Evolutionary conservation across 2,329 filamentous ascomycete genomes (phyloP), one percentile per base, ranked within the genome.

Genomic region (Didymella keratinophila): DNA sequence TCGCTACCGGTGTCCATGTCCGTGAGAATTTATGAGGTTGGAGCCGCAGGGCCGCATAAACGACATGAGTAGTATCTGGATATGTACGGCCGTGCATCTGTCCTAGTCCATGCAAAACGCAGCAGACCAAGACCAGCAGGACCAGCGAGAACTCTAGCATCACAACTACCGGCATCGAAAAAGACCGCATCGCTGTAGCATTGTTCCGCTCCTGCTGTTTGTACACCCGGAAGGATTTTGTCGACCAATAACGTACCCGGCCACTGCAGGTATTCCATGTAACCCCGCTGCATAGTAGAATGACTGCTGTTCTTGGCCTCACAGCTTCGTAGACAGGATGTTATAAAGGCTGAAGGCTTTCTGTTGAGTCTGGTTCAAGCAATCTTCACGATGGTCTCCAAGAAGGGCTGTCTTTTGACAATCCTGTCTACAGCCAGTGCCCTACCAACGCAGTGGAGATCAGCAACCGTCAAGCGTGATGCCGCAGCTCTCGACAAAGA

Each of bases 391-490:
- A 39, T 39, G 36, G 5, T 20, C 8, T 20, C n/a, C 6, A 10
- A 20, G 16, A 2, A 11, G 18, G 2, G 10, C 9, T 39, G 36
- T 20, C 8, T 39, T 4, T 11, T 39, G 1, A 20, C 36, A 10
- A 14, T 51, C 9, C 27, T 51, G 20, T 5, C 37, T 1, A 36
- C 14, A 1, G 28, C 25, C 27, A 44, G 20, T 47, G 34, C 25
- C 3, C 14, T 37, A 7, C 37, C 52, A 16, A 30, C 52, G 18
- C 45, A 28, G 14, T 45, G 46, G 53, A 50, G 46, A 5, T 41
- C 23, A 4, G 46, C 39, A 12, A 41, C 16, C 18, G 23, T 56
- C 20, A 56, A 45, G 18, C 39, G 39, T 1, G 18, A 16, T 41
- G 23, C 23, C 8, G 14, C 39, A 10, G 52, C 49, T 4, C 52